These are phyloP conservation scores for Poa annua DNA, from an alignment of 176 grass and related monocot genomes.

Conservation along the genomic window DNA sequence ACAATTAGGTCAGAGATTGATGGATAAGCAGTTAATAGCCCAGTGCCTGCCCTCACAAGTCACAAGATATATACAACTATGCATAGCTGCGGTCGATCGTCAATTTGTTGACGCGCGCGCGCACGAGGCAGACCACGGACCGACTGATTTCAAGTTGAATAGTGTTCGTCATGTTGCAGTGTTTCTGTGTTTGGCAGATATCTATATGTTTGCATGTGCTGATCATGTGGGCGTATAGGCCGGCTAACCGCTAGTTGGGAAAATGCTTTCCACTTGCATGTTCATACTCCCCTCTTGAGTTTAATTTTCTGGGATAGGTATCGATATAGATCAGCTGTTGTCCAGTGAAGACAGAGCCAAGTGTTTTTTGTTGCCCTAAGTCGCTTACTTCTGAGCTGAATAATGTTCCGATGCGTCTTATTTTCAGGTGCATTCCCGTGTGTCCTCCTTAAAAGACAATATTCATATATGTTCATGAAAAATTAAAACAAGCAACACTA, in stretches of 20 bases:
- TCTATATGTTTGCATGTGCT: conserved; percentile 1
- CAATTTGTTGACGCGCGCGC: background rate
- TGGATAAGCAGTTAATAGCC: background rate
- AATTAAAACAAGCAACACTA: too few species aligned
- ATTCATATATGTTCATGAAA: too few species aligned
- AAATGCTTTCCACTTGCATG: background rate
- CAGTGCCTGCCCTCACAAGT: background rate
- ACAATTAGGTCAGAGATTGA: background rate
- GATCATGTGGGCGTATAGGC: background rate
- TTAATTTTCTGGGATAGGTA: background rate
- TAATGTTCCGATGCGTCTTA: too few species aligned
- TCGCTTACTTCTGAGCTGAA: too few species aligned
- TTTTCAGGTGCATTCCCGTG: too few species aligned
- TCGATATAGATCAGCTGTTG: background rate
- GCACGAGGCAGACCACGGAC: conserved; percentile 1
- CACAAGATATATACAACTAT: too few species aligned
- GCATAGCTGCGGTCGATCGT: background rate
- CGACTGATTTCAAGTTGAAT: background rate
- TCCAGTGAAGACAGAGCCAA: background rate
- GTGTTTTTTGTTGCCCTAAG: background rate
- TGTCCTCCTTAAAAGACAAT: too few species aligned
- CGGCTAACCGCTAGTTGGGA: background rate
- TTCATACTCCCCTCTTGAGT: background rate
- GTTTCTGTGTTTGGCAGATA: background rate
- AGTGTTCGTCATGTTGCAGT: background rate